Percentiles rank a stretch among this genome's conserved stretches.
Evolutionary conservation across 2,329 filamentous ascomycete genomes (phyloP).

Genomic region (Scedosporium dehoogii): DNA sequence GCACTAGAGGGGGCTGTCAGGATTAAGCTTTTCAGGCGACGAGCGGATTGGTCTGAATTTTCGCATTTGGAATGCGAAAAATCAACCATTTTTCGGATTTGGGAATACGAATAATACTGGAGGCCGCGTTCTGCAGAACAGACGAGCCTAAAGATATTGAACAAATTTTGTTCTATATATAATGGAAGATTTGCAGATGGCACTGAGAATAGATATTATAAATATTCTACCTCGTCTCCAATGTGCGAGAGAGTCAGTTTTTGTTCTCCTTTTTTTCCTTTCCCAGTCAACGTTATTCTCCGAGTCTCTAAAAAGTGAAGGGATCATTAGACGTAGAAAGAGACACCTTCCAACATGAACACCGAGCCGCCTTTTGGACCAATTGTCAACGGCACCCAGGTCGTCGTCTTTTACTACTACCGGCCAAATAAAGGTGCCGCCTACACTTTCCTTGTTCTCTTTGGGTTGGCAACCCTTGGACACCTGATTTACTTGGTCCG

Average conservation of each 20-base stretch:
- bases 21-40: neutral
- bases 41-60: neutral
- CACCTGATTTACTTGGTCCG: slow-evolving; percentile 30
- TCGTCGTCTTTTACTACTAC: slow-evolving; percentile 32
- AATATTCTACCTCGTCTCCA: too few species aligned
- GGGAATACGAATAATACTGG: neutral
- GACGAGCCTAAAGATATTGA: neutral
- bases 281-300: neutral
- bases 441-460: slow-evolving; percentile 29
- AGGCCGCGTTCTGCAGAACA: too few species aligned
- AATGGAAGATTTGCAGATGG: neutral
- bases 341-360: neutral
- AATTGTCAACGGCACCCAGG: slow-evolving; percentile 3
- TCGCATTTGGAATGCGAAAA: slow-evolving; percentile 1
- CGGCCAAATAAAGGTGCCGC: slow-evolving; percentile 34
- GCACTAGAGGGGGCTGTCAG: too few species aligned
- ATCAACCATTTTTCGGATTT: neutral
- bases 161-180: neutral
- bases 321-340: neutral
- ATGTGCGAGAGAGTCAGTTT: neutral
- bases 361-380: slow-evolving; percentile 2
- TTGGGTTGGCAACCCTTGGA: slow-evolving; percentile 27
- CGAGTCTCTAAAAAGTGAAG: neutral
- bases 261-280: neutral
- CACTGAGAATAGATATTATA: neutral